Evolutionary conservation across 768 basidiomycete species (phyloP).

Genomic region (Paxillus ammoniavirescens): DNA sequence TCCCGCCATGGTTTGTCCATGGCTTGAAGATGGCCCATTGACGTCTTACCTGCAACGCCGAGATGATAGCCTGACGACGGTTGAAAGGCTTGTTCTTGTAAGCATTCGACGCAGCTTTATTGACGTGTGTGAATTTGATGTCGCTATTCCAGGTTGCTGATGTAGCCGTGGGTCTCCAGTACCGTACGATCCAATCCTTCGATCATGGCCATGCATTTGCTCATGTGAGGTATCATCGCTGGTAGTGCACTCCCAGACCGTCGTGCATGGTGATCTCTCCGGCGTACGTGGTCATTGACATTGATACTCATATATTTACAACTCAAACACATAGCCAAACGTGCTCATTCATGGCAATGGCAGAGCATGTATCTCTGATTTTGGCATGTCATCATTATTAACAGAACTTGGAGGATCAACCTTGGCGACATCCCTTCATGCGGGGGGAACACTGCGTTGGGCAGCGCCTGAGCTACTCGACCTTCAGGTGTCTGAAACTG

Average conservation of each 20-base stretch:
- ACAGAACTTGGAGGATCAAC: slow-evolving; percentile 1
- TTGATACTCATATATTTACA: too few species aligned
- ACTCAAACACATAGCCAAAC: too few species aligned
- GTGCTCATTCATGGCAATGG: too few species aligned
- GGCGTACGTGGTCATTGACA: slow-evolving; percentile 19
- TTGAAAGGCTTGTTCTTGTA: slow-evolving; percentile 15
- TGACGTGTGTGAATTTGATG: neutral
- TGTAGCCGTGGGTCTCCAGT: slow-evolving; percentile 24
- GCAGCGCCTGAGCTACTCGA: slow-evolving; percentile 6
- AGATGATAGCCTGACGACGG: slow-evolving; percentile 10
- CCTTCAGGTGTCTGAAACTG: neutral
- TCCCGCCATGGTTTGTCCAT: slow-evolving; percentile 34
- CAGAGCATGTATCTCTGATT: too few species aligned
- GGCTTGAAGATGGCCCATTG: slow-evolving; percentile 29
- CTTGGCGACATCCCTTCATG: slow-evolving; percentile 26
- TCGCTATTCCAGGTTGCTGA: slow-evolving; percentile 18
- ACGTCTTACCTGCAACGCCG: slow-evolving; percentile 18
- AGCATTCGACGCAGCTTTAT: neutral
- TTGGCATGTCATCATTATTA: too few species aligned
- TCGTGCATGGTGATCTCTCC: slow-evolving; percentile 27
- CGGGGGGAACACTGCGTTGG: slow-evolving; percentile 7
- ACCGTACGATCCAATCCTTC: slow-evolving; percentile 8
- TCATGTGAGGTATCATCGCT: neutral
- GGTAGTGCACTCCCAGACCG: slow-evolving; percentile 20
- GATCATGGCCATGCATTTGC: neutral